phyloP scores from a whole-genome alignment of 2,329 filamentous ascomycete genomes.

The Aspergillus sp. region DNA sequence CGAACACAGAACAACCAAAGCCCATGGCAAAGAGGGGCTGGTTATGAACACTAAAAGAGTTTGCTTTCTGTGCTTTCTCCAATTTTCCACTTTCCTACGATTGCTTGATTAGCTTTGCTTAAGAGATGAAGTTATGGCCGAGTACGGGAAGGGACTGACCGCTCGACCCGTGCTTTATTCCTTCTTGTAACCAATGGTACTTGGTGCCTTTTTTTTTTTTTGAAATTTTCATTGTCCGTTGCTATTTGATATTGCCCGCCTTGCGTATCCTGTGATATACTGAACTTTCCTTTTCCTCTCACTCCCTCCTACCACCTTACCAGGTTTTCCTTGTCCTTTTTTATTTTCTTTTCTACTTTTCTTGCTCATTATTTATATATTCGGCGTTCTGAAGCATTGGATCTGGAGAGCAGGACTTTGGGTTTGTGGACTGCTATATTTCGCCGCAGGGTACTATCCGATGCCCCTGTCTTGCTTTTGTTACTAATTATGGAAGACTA shows the following conservation, averaged over 20 bases:
- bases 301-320: slow-evolving; percentile 14
- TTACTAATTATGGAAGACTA: slow-evolving; percentile 17
- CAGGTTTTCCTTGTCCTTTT: slow-evolving; percentile 15
- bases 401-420: slow-evolving; percentile 31
- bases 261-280: slow-evolving; percentile 25
- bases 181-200: slow-evolving; percentile 16
- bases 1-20: slow-evolving; percentile 56
- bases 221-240: slow-evolving; percentile 5
- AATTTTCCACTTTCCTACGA: slow-evolving; percentile 10
- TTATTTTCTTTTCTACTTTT: slow-evolving; percentile 11
- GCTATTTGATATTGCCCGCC: slow-evolving; percentile 14
- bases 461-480: slow-evolving; percentile 18
- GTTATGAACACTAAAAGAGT: slow-evolving; percentile 56
- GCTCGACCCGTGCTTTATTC: slow-evolving; percentile 20
- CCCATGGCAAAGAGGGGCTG: slow-evolving; percentile 66
- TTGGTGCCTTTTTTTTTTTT: slow-evolving; percentile 16
- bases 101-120: slow-evolving; percentile 28
- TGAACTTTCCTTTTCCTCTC: slow-evolving; percentile 7
- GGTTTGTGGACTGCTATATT: slow-evolving; percentile 22
- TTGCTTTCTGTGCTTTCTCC: neutral
- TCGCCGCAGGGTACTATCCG: slow-evolving; percentile 15
- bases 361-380: slow-evolving; percentile 19
- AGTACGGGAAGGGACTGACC: slow-evolving; percentile 31
- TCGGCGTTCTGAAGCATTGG: slow-evolving; percentile 38
- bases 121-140: slow-evolving; percentile 42